phyloP scores from a whole-genome alignment of 495 filamentous ascomycete genomes.

The Neurospora pannonica region DNA sequence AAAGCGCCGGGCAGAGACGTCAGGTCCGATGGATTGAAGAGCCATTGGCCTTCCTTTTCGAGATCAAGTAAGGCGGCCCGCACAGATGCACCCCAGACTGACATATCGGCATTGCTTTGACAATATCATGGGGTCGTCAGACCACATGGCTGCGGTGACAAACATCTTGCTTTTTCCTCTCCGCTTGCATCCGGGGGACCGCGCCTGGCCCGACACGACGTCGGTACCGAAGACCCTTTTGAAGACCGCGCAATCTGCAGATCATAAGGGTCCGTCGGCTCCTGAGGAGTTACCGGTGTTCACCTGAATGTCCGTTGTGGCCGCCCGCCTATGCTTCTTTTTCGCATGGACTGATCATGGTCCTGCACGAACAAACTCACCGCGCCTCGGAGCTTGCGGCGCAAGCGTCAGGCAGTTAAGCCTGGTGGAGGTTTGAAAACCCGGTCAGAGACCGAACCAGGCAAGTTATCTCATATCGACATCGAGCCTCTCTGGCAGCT shows the following conservation, averaged over 20 bases:
- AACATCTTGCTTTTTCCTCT: not conserved
- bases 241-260: not conserved
- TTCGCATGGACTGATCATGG: not conserved
- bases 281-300: not conserved
- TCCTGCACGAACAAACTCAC: not conserved
- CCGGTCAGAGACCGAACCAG: constrained; percentile 17
- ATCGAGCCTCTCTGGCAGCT: constrained; percentile 4
- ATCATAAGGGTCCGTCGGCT: not conserved
- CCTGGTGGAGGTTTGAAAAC: constrained; percentile 17
- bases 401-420: constrained; percentile 5
- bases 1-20: constrained; percentile 7
- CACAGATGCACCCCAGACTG: constrained; percentile 14
- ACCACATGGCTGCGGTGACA: not conserved
- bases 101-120: constrained; percentile 19
- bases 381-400: not conserved
- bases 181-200: not conserved
- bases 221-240: not conserved
- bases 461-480: constrained; percentile 13
- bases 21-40: constrained; percentile 5
- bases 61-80: constrained; percentile 7
- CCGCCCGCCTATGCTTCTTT: not conserved
- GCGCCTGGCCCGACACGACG: not conserved
- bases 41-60: constrained; percentile 21
- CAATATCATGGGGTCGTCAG: constrained; percentile 5
- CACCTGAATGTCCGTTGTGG: not conserved